Conservation (phyloP, 805 yeast genomes). For the Cyberlindnera xylosilytica region DNA sequence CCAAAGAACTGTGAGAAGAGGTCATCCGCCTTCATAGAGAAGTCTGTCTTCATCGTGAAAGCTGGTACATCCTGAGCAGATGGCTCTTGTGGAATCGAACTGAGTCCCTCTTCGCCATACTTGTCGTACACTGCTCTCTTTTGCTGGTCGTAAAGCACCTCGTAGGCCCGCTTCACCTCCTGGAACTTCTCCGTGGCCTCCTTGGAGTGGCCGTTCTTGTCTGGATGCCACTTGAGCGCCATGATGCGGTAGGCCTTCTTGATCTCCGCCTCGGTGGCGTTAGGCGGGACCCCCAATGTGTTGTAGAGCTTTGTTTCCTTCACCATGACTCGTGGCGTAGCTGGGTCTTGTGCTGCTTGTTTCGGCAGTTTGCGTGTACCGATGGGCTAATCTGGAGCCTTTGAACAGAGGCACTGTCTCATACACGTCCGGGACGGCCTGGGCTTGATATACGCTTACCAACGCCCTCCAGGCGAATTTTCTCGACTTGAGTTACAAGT, state of each 20-base stretch:
- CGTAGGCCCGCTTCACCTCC: slow-evolving; percentile 83
- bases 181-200: slow-evolving; percentile 95
- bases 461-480: too few relatives aligned
- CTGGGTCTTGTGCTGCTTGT: not conserved
- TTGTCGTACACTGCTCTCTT: slow-evolving; percentile 85
- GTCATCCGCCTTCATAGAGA: slow-evolving; percentile 25
- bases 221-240: slow-evolving; percentile 81
- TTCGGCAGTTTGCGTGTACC: too few relatives aligned
- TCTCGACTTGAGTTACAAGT: too few relatives aligned
- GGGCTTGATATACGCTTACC: too few relatives aligned
- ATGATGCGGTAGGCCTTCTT: slow-evolving; percentile 51
- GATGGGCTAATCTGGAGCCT: too few relatives aligned
- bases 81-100: too few relatives aligned
- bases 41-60: too few relatives aligned
- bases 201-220: slow-evolving; percentile 65
- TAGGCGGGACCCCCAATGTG: slow-evolving; percentile 47
- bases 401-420: too few relatives aligned
- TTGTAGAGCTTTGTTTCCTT: slow-evolving; percentile 69
- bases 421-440: too few relatives aligned
- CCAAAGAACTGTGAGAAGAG: slow-evolving; percentile 33
- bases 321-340: slow-evolving; percentile 46
- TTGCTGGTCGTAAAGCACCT: slow-evolving; percentile 73
- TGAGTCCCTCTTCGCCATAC: slow-evolving; percentile 85
- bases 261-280: slow-evolving; percentile 45
- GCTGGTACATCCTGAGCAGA: too few relatives aligned